Percentiles rank a stretch among this genome's conserved stretches.
phyloP scores from a whole-genome alignment of 345 rosid genomes.

The Syzygium oleosum region DNA sequence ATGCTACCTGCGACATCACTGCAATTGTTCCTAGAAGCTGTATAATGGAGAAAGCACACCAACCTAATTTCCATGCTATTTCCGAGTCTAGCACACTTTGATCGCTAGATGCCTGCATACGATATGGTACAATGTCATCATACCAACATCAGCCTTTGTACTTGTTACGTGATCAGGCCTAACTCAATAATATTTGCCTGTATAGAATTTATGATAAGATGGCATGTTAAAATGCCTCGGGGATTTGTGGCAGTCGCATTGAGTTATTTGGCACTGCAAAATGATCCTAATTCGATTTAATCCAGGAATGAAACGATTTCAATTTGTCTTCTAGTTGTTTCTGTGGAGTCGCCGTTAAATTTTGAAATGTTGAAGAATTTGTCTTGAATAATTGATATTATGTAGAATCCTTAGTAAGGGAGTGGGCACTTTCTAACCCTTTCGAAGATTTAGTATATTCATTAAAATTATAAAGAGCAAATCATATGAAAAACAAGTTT shows the following conservation, averaged over 20 bases:
- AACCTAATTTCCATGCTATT: slow-evolving; percentile 62
- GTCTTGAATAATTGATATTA: not conserved
- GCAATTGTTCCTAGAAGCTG: slow-evolving; percentile 73
- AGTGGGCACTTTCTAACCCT: not conserved
- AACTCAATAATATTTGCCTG: not conserved
- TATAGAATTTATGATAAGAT: not conserved
- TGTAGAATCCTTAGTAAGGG: not conserved
- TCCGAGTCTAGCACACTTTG: slow-evolving; percentile 92
- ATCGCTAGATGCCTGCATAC: slow-evolving; percentile 73
- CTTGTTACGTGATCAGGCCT: not conserved
- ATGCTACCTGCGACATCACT: slow-evolving; percentile 93
- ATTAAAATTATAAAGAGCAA: not conserved
- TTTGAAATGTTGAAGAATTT: not conserved
- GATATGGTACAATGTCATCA: not conserved
- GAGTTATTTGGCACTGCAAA: not conserved
- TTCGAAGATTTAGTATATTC: not conserved
- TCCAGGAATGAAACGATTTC: not conserved
- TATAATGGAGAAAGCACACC: slow-evolving; percentile 91
- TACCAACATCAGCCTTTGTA: not conserved
- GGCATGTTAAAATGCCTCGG: not conserved
- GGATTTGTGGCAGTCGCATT: not conserved
- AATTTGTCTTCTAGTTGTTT: not conserved
- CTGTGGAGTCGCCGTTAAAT: not conserved
- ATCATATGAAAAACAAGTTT: not conserved
- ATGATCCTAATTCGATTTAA: not conserved